Evolutionary conservation across 140 eudicot genomes (phyloP), one percentile per base, ranked within the genome.

Genomic region (Bidens hawaiensis): DNA sequence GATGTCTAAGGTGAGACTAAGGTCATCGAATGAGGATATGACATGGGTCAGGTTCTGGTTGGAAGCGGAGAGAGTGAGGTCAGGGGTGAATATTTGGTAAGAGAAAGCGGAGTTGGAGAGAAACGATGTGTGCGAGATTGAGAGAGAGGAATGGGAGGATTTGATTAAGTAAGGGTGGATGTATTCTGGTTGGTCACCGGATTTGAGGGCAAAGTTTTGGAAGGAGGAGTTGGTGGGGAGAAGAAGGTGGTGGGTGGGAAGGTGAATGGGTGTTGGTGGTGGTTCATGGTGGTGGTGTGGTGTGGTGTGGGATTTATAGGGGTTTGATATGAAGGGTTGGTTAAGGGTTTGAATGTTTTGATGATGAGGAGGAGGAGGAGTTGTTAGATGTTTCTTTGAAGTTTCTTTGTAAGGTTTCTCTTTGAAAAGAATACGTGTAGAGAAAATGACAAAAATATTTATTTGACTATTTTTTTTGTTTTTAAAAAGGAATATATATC

Each of bases 181-280:
- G 72, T 82, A 88, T 79, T 91, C 99, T 1, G 99, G 95, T 10
- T 88, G 93, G 45, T 88, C 95, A 49, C 99, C 96, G 22, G 76
- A 84, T 61, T 88, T 81, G 4, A 91, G 87, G 46, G 79, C 79
- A 30, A 87, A 81, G 78, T 91, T 91, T 48, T 82, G 95, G 78
- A 91, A 91, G 27, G 85, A 91, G 0, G 99, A 82, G 73, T 82
- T 91, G 1, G 99, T 91, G 71, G 99, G 99, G 96, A 60, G 76
- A 91, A 87, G 85, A 82, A 88, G 2, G 49, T 8, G 48, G 93
- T 31, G 10, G 96, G 96, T 1, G 99, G 99, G 76, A 91, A 88
- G 23, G 79, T 71, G 73, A 78, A 85, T 0, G 89, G 76, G 42
- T 41, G 74, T 47, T 53, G 38, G 64, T 1, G 81, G 80, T 19